Evolutionary conservation across 345 rosid species (phyloP), one percentile per base, ranked within the genome.

Genomic region (Bruguiera parviflora): DNA sequence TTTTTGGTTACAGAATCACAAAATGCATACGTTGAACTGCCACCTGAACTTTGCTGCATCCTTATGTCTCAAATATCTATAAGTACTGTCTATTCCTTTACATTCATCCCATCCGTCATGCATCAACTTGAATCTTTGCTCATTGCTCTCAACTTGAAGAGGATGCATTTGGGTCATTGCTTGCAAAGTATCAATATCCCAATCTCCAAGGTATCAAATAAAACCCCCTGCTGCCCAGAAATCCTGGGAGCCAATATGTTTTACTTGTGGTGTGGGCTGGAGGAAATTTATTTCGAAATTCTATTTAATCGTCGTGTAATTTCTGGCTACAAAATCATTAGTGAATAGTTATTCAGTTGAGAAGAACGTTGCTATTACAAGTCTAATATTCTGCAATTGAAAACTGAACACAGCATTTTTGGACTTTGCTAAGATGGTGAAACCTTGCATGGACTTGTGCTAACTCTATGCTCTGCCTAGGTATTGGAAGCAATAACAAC

Each of bases 401-500:
- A 39, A 39, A 39, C 16, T 39, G 47, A 39, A 39, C 47, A 39
- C 16, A 11, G 47, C 47, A 0, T 39, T 39, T 39, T 10, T 6
- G n/a, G 21, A n/a, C 8, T 53, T 53, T 53, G 13, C n/a, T 53
- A 1, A 53, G 13, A 20, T 3, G 2, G 58, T 53, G 58, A 39
- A 39, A 11, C 47, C 3, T 56, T 68, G 32, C 22, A 53, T 62
- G 33, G 56, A 46, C 49, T 62, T 58, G 61, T 24, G 24, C 65
- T 71, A 46, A 64, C 57, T 24, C 59, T 68, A 69, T 46, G 60
- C 27, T 74, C 6, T 20, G n/a, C 73, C 65, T 74, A 89, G 97
- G 81, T 92, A 65, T 78, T 95, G 69, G 99, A 95, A 82, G 96
- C 99, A 65, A 83, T 92, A 32, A 95, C 99, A 1, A 82, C 96